Base-by-base conservation (phyloP, 1,139 yeast species). In the Yamadazyma sp. region DNA sequence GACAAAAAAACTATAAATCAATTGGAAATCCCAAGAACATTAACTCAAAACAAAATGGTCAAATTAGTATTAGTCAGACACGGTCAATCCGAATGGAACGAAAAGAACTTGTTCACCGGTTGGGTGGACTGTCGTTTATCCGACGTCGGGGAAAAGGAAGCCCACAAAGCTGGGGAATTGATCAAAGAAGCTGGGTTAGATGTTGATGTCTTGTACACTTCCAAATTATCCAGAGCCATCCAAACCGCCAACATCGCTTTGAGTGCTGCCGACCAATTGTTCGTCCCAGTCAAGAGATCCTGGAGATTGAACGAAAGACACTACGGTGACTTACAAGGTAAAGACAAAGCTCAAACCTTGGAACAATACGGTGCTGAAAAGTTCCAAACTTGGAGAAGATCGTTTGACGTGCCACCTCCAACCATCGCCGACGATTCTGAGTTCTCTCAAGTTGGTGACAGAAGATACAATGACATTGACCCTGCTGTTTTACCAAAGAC, bases 61-160 rank as follows among this genome's bases (percentile, higher is more conserved):
- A 84, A 83, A 69, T 77, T 85, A 71, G 78, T 85, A 62, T 75
- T 85, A 66, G 87, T 85, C 58, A 85, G 98, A 80, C 98, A 91
- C 92, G 98, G 98, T 62, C 96, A 91, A 79, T 87, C 96, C 73
- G 97, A 87, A 70, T 91, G 97, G 97, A 91, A 91, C 72, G 96
- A 88, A 73, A 87, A 87, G 80, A 91, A 92, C 81, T 79, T 91
- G 58, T 92, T 92, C 83, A 91, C 98, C 67, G 98, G 98, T 62
- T 92, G 98, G 98, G 97, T 91, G 51, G 98, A 91, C 68, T 95
- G 88, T 54, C 78, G 80, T 64, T 81, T 92, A 66, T 82, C 94
- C 42, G 91, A 78, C 48, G 70, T 77, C 56, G 98, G 98, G 69
- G 80, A 77, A 66, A 77, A 83, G 66, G 98, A 92, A 75, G 98